Base-by-base conservation (phyloP, 2,329 filamentous ascomycete genomes). In the Ceratocystis alfenasii region DNA sequence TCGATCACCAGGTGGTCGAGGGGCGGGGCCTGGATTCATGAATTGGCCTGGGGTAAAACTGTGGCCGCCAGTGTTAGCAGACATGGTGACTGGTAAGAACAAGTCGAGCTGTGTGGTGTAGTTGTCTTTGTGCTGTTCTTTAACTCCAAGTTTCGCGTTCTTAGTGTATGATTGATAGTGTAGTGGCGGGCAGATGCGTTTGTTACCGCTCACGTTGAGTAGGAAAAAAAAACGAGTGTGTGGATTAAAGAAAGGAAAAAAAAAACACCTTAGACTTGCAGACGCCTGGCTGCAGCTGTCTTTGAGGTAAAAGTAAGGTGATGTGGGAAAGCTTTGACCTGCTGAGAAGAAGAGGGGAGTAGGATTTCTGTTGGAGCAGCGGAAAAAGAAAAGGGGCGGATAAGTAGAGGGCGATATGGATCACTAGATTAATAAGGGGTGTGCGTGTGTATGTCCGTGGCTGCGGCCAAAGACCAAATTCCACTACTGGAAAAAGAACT, bases 21-120 rank as follows among this genome's bases (percentile, higher is more conserved):
- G 94, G 70, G 94, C 93, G 71, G 94, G 93, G 70, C 94, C 91
- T 69, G 94, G 91, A 76, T 97, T 97, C 89, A 97, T 95, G 79
- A 97, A 97, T 75, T 86, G 83, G 72, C 80, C 83, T 70, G 79
- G 78, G 53, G 81, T 77, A 53, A 59, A 67, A 60, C 33, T 57
- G 63, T 45, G 28, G 46, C 63, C 65, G 60, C 66, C 66, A 61
- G 57, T 50, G 25, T 64, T 67, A 60, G 65, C 63, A 67, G 66
- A 64, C 66, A 67, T 67, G 20, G 50, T 63, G 63, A 45, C 22
- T 48, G 22, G 41, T n/a, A 45, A 53, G 25, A 50, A 63, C 6
- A 53, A 10, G 15, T n/a, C n/a, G 36, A 12, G 10, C 36, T 12
- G 36, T 44, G n/a, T 25, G 30, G 30, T 44, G 59, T 20, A 41